A percentile compares a stretch with the other conserved stretches of the same genome.
These are phyloP conservation scores for Suillus clintonianus DNA, from an alignment of 768 basidiomycete species.

Conservation along the genomic window DNA sequence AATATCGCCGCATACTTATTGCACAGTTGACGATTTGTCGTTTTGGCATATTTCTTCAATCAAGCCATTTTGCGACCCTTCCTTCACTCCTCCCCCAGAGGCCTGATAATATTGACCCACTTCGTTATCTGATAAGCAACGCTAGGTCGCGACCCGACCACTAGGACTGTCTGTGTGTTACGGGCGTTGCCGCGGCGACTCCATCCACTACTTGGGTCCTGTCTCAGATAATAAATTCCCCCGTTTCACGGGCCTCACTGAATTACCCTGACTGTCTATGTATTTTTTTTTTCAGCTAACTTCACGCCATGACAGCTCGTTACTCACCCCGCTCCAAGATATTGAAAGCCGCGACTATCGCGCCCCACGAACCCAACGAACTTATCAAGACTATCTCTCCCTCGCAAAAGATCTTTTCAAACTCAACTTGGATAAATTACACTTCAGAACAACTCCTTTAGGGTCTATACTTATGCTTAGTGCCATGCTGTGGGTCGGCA, in stretches of 20 bases:
- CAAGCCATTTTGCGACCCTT: neutral
- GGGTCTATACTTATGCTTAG: neutral
- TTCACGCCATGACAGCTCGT: neutral
- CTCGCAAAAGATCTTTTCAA: neutral
- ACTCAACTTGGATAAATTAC: constrained; percentile 1
- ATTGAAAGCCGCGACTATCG: neutral
- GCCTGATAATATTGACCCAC: neutral
- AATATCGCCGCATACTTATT: neutral
- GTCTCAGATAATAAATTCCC: neutral
- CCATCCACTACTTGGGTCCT: neutral
- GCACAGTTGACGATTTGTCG: constrained; percentile 1
- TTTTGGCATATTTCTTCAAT: neutral
- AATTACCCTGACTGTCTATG: neutral
- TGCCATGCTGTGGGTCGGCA: neutral
- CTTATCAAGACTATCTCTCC: neutral
- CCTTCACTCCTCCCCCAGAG: neutral
- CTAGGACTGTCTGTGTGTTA: neutral
- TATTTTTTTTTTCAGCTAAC: neutral
- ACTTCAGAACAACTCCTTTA: neutral
- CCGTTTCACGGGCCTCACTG: neutral
- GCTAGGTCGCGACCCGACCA: neutral
- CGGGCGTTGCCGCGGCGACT: neutral
- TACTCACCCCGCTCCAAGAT: neutral
- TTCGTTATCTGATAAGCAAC: neutral
- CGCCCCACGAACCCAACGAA: neutral